phyloP scores from a whole-genome alignment of 805 yeast genomes.

The Kluyveromyces lactis region DNA sequence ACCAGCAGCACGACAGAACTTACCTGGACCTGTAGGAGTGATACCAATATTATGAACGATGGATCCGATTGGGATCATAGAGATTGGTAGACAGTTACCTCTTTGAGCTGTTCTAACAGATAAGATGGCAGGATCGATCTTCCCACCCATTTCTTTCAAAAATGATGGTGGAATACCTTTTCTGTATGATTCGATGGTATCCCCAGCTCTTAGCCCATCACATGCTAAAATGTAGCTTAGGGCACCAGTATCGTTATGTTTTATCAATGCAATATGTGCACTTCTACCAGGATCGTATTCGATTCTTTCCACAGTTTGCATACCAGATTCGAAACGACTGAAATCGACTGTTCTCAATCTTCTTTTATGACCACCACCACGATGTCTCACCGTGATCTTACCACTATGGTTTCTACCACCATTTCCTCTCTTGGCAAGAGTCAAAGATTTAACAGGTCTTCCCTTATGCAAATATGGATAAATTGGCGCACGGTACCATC shows the following conservation, averaged over 20 bases:
- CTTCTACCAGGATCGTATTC: conserved; percentile 95
- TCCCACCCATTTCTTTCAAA: conserved; percentile 80
- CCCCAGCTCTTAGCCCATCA: conserved; percentile 90
- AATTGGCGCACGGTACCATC: conserved; percentile 83
- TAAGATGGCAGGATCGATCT: conserved; percentile 83
- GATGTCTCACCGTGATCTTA: conserved; percentile 81
- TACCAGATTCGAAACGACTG: conserved; percentile 56
- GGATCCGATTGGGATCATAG: conserved; percentile 92
- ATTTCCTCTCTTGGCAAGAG: conserved; percentile 59
- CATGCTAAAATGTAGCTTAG: conserved; percentile 81
- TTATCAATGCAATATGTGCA: conserved; percentile 81
- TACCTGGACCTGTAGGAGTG: conserved; percentile 67
- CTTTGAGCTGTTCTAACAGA: conserved; percentile 80
- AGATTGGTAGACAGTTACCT: conserved; percentile 90
- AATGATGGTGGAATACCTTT: conserved; percentile 75
- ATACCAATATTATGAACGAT: conserved; percentile 83
- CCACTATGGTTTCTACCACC: conserved; percentile 92
- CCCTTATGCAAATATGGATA: conserved; percentile 85
- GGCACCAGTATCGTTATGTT: conserved; percentile 52
- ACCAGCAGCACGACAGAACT: conserved; percentile 91
- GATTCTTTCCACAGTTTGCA: conserved; percentile 73
- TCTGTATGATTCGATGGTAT: conserved; percentile 80
- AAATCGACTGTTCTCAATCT: conserved; percentile 80
- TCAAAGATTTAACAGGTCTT: conserved; percentile 66
- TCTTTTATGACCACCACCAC: conserved; percentile 95